phyloP scores from a whole-genome alignment of 495 filamentous ascomycete species.

The Aspergillus incahuasiensis region DNA sequence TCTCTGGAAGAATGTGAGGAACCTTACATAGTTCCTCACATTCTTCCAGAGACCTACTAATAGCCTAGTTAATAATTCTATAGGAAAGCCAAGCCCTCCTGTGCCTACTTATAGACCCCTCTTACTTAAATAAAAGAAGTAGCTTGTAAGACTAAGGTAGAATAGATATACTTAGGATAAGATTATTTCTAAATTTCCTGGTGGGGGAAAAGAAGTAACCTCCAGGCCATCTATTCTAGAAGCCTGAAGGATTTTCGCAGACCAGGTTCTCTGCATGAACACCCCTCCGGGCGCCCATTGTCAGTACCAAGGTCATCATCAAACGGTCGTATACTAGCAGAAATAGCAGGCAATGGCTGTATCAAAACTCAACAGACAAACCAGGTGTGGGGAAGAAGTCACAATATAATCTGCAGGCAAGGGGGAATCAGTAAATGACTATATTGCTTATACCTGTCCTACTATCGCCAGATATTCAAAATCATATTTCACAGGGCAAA shows the following conservation, averaged over 20 bases:
- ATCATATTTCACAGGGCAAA: constrained; percentile 1
- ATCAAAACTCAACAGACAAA: background rate
- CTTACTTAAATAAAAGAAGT: background rate
- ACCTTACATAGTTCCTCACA: background rate
- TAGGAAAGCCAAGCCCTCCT: background rate
- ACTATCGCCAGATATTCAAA: background rate
- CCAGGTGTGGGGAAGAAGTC: background rate
- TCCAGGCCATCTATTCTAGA: constrained; percentile 1
- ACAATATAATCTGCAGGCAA: constrained; percentile 3
- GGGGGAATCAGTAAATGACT: background rate
- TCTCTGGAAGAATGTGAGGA: no score
- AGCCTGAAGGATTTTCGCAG: background rate
- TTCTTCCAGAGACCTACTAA: background rate
- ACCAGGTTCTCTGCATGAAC: background rate
- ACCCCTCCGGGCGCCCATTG: background rate
- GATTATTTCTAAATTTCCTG: background rate
- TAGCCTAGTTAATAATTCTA: background rate
- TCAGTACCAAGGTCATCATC: background rate
- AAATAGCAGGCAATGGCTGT: constrained; percentile 1
- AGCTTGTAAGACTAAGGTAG: background rate
- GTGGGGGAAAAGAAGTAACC: constrained; percentile 1
- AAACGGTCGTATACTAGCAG: background rate
- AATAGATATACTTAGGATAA: background rate
- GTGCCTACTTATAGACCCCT: background rate
- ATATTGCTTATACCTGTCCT: background rate